phyloP scores from a whole-genome alignment of 169 alveolate genomes.

The Plasmodium sp. region DNA sequence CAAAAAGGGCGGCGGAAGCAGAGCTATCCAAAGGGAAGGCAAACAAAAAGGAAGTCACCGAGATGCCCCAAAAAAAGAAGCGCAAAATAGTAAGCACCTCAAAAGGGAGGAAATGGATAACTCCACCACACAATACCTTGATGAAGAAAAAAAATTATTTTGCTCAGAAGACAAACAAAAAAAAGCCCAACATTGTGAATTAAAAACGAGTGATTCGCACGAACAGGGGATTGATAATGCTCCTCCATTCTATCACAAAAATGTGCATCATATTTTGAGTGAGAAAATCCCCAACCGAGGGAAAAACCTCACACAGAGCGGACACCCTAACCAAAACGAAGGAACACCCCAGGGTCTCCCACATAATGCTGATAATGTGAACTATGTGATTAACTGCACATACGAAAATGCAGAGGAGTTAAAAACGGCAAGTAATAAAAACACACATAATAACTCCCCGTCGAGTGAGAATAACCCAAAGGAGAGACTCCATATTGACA shows the following conservation, averaged over 20 bases:
- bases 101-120: background rate
- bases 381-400: background rate
- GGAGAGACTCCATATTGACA: background rate
- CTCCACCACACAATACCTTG: background rate
- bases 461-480: background rate
- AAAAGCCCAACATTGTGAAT: background rate
- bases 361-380: background rate
- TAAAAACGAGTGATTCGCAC: background rate
- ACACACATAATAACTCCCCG: background rate
- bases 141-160: background rate
- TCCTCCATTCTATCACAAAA: background rate
- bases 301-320: background rate
- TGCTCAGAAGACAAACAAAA: background rate
- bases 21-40: background rate
- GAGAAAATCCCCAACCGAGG: background rate
- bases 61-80: background rate
- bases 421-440: background rate
- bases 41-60: background rate
- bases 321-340: background rate
- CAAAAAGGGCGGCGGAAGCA: background rate
- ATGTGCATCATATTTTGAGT: background rate
- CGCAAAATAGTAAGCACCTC: background rate
- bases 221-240: background rate
- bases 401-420: background rate
- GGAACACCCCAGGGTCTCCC: background rate